Evolutionary conservation across 441 rosid species (phyloP).

Genomic region (Adansonia rubrostipa): DNA sequence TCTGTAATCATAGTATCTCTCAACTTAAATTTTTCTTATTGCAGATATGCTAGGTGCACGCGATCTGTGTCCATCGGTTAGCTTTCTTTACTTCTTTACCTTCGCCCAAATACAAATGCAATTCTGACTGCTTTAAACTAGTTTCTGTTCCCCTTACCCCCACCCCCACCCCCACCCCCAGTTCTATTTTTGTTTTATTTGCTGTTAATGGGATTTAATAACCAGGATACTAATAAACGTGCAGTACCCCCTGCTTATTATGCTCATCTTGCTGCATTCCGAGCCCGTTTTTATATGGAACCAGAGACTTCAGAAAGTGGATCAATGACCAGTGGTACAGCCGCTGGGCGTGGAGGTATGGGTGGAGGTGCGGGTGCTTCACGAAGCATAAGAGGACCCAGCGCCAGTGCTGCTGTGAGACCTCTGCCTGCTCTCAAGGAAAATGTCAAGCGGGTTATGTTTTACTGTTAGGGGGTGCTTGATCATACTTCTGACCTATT

Average conservation of each 20-base stretch:
- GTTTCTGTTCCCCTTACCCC: neutral
- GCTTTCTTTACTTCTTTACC: slow-evolving; percentile 25
- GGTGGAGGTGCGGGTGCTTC: slow-evolving; percentile 46
- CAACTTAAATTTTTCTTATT: neutral
- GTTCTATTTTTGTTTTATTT: no score
- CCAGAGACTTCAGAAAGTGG: neutral
- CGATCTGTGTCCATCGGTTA: slow-evolving; percentile 35
- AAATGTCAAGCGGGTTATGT: slow-evolving; percentile 87
- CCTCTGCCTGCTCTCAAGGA: slow-evolving; percentile 85
- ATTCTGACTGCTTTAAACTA: neutral
- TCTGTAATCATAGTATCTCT: neutral
- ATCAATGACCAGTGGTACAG: slow-evolving; percentile 20
- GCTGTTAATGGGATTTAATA: no score
- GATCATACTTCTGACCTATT: neutral
- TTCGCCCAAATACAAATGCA: neutral
- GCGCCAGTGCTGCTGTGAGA: slow-evolving; percentile 60
- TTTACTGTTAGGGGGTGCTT: slow-evolving; percentile 53
- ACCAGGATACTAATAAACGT: no score
- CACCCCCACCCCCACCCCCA: neutral
- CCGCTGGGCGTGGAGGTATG: slow-evolving; percentile 58
- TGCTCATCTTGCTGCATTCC: slow-evolving; percentile 13
- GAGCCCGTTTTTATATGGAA: slow-evolving; percentile 17
- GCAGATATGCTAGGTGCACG: slow-evolving; percentile 94
- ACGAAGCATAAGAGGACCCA: slow-evolving; percentile 67
- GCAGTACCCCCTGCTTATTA: neutral